Evolutionary conservation across 352 stramenopile species (phyloP).

Genomic region (Elongisporangium senticosum): DNA sequence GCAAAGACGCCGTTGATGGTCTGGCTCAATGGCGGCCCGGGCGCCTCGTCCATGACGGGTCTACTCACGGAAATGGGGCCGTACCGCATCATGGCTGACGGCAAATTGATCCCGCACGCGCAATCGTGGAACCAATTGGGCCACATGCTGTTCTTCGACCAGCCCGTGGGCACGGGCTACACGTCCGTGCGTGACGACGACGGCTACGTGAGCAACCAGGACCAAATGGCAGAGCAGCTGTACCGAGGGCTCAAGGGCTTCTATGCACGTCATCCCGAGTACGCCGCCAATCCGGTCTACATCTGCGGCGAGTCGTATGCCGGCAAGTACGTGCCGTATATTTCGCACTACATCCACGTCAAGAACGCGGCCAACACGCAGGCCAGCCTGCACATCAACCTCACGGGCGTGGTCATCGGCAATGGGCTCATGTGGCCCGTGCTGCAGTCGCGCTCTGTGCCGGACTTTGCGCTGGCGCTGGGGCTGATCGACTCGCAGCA

Average conservation of each 20-base stretch:
- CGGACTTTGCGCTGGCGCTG: constrained; percentile 75
- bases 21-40: constrained; percentile 79
- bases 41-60: constrained; percentile 74
- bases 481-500: constrained; percentile 80
- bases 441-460: constrained; percentile 71
- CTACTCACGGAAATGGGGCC: constrained; percentile 75
- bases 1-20: constrained; percentile 57
- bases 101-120: constrained; percentile 60
- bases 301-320: constrained; percentile 93
- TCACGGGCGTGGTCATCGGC: constrained; percentile 88
- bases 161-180: constrained; percentile 78
- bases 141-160: constrained; percentile 84
- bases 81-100: constrained; percentile 61
- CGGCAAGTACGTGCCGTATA: constrained; percentile 95
- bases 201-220: constrained; percentile 65
- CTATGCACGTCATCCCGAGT: constrained; percentile 82
- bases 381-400: constrained; percentile 49
- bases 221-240: constrained; percentile 80
- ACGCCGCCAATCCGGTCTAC: constrained; percentile 52
- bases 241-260: constrained; percentile 91
- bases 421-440: constrained; percentile 87
- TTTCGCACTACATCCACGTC: constrained; percentile 91
- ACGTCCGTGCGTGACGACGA: constrained; percentile 62
- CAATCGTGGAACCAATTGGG: constrained; percentile 71
- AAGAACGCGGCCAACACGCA: constrained; percentile 55